phyloP scores from a whole-genome alignment of 2,329 filamentous ascomycete species.

The Pseudogymnoascus destructans region DNA sequence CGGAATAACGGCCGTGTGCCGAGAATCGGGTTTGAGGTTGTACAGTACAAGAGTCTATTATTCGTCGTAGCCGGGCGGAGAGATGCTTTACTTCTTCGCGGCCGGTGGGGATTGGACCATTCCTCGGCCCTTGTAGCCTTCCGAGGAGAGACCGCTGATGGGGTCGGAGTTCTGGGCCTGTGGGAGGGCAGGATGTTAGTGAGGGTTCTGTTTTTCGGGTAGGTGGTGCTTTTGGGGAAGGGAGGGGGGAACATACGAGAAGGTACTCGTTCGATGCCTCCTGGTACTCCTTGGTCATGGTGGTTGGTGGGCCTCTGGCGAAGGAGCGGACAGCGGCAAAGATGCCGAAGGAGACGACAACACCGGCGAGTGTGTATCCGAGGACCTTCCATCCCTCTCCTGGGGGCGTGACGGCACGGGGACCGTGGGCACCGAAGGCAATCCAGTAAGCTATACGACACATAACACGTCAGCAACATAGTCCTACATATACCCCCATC shows the following conservation, averaged over 20 bases:
- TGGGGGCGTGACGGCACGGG: constrained; percentile 68
- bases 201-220: not conserved
- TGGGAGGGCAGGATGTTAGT: constrained; percentile 14
- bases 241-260: constrained; percentile 47
- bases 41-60: constrained; percentile 7
- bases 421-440: constrained; percentile 91
- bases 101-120: constrained; percentile 56
- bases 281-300: constrained; percentile 96
- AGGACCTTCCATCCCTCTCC: constrained; percentile 74
- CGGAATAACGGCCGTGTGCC: constrained; percentile 5
- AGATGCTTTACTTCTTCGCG: constrained; percentile 1
- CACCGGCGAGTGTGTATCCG: constrained; percentile 55
- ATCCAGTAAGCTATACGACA: constrained; percentile 84
- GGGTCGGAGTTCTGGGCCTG: constrained; percentile 78
- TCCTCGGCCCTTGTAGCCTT: constrained; percentile 66
- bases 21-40: not conserved
- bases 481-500: not conserved
- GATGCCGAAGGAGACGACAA: constrained; percentile 53
- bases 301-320: constrained; percentile 60
- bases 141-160: constrained; percentile 68
- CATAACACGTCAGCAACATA: constrained; percentile 23
- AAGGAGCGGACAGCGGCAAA: constrained; percentile 62
- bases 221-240: not conserved
- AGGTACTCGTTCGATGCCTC: constrained; percentile 90
- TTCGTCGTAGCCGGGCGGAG: constrained; percentile 9